Percentiles rank a stretch among this genome's conserved stretches.
phyloP scores from a whole-genome alignment of 148 eudicot genomes.

The Suaeda aralocaspica region DNA sequence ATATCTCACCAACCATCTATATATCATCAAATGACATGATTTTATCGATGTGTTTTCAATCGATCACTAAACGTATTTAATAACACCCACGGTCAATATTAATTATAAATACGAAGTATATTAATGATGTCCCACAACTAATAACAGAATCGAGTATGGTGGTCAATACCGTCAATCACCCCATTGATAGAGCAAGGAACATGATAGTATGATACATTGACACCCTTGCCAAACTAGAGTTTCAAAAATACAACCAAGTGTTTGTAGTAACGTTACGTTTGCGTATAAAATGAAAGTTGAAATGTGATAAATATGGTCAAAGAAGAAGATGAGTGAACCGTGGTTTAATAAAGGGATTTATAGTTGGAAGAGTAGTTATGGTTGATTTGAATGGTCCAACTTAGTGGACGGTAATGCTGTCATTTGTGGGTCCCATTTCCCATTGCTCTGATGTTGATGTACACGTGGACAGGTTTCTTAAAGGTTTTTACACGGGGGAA shows the following conservation, averaged over 20 bases:
- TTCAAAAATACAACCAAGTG: no score
- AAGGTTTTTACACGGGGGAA: neutral
- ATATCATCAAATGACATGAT: no score
- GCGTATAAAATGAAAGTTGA: neutral
- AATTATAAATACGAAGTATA: no score
- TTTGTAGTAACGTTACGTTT: no score
- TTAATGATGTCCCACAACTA: no score
- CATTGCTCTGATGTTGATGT: neutral
- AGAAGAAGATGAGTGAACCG: neutral
- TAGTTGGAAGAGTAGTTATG: neutral
- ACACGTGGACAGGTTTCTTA: conserved; percentile 2
- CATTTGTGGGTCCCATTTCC: neutral
- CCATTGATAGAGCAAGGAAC: no score
- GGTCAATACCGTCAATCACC: no score
- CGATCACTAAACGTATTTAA: no score
- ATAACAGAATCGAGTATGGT: no score
- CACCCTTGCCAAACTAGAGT: neutral
- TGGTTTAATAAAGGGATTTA: neutral
- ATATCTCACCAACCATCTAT: no score
- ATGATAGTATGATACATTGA: neutral
- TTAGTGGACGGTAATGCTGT: neutral
- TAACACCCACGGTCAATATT: no score
- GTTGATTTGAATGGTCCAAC: conserved; percentile 6
- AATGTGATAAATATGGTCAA: conserved; percentile 18
- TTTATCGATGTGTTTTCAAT: no score